These are phyloP conservation scores for Plasmodium adleri DNA, from an alignment of 169 alveolate species.

Conservation along the genomic window DNA sequence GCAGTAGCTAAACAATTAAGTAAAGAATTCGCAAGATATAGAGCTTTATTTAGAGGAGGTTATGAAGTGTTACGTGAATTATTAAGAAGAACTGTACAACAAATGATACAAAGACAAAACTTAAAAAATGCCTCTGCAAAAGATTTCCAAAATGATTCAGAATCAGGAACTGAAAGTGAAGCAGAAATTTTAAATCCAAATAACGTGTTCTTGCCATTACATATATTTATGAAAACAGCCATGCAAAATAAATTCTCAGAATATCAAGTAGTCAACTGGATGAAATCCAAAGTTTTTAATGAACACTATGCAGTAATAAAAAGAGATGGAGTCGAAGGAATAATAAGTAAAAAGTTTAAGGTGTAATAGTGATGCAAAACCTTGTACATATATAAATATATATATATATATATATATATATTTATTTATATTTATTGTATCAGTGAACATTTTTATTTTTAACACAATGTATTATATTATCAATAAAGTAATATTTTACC, in stretches of 20 bases:
- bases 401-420: neutral
- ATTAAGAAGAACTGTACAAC: conserved; percentile 84
- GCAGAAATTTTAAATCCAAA: conserved; percentile 76
- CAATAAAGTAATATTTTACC: too few species aligned
- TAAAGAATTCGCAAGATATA: conserved; percentile 88
- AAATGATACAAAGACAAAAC: conserved; percentile 78
- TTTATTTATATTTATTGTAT: too few species aligned
- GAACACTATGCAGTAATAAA: conserved; percentile 78
- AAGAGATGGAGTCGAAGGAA: conserved; percentile 80
- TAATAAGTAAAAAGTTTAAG: conserved; percentile 78
- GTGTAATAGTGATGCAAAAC: neutral
- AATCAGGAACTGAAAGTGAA: conserved; percentile 78
- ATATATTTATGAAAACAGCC: conserved; percentile 82
- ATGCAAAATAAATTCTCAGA: conserved; percentile 83
- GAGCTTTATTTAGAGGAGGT: conserved; percentile 89
- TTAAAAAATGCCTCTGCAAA: conserved; percentile 77
- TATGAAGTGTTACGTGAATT: conserved; percentile 88
- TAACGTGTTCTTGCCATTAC: conserved; percentile 49
- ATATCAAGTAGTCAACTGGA: conserved; percentile 85
- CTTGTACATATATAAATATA: neutral
- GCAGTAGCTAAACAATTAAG: conserved; percentile 94
- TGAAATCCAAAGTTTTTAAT: conserved; percentile 84
- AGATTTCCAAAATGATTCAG: conserved; percentile 77
- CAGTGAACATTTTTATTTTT: too few species aligned
- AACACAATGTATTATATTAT: too few species aligned